Evolutionary conservation across 352 stramenopile genomes (phyloP).

Genomic region (Phytophthora capsici): DNA sequence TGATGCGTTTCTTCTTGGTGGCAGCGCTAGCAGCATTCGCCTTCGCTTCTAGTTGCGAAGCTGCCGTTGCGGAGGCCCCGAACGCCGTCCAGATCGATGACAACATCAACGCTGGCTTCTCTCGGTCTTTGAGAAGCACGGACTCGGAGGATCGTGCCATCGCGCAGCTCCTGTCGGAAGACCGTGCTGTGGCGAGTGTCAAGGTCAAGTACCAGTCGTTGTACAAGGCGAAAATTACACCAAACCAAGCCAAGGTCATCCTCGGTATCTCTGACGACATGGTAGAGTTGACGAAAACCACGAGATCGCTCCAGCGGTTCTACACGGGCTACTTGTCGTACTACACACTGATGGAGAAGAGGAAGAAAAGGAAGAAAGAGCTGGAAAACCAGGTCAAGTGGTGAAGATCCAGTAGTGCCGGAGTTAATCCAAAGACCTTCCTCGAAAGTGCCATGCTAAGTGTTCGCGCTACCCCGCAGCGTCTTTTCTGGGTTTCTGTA

Average conservation of each 20-base stretch:
- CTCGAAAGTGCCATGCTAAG: background rate
- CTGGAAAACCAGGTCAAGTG: background rate
- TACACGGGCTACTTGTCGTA: slow-evolving; percentile 26
- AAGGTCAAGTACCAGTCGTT: slow-evolving; percentile 4
- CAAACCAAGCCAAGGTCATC: slow-evolving; percentile 3
- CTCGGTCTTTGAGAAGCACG: slow-evolving; percentile 4
- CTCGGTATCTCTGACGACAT: background rate
- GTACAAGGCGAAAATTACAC: slow-evolving; percentile 17
- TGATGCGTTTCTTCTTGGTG: slow-evolving; percentile 16
- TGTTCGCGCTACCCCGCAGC: no score
- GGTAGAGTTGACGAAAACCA: background rate
- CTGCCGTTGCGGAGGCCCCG: background rate
- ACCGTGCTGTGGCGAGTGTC: background rate
- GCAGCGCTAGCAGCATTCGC: slow-evolving; percentile 6
- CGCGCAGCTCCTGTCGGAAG: background rate
- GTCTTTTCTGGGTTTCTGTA: no score
- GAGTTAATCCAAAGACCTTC: background rate
- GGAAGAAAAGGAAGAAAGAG: background rate
- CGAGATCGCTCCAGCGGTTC: slow-evolving; percentile 10
- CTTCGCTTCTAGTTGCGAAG: slow-evolving; percentile 9
- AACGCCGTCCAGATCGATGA: background rate
- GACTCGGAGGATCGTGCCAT: slow-evolving; percentile 10
- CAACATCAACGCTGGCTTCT: background rate
- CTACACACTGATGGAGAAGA: slow-evolving; percentile 12
- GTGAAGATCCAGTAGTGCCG: no score